Base-by-base conservation (phyloP, 257 asterid species). In the Schizonepeta tenuifolia region DNA sequence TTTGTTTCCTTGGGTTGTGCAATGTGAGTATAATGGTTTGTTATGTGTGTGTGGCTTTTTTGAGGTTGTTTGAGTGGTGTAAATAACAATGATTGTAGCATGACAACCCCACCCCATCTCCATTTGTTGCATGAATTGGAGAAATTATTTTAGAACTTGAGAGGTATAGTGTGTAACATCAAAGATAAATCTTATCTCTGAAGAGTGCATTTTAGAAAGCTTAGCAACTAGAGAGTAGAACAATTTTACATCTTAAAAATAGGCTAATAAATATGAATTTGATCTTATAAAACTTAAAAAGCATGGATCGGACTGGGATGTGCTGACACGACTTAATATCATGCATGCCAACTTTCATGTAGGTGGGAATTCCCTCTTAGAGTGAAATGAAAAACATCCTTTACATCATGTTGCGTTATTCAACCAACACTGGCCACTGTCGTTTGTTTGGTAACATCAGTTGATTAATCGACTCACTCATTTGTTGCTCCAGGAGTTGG, bases 401-500 rank as follows among this genome's bases (percentile, higher is more conserved):
- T 46, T 44, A 10, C 21, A 60, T 33, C 58, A 41, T 21, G 21
- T 69, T 18, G 43, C 36, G 26, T 20, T 5, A 54, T 65, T 13
- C 50, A 69, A 35, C 38, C 28, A 51, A 33, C 14, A 44, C 1
- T 38, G n/a, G 13, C 53, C 9, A 11, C 14, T 4, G 10, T 70
- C 59, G n/a, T 36, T 59, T 62, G 12, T 56, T 36, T 65, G 66
- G 22, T 10, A n/a, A 9, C 26, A 21, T n/a, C 60, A 31, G 65
- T 70, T 65, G 51, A 72, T 78, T 78, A 17, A 62, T 24, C 54
- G 55, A 51, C 57, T 73, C 74, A 71, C 56, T 53, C 44, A 69
- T 68, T 49, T 54, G 58, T 67, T 64, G 53, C 74, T 36, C n/a
- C 67, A 78, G 77, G 81, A 20, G 44, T 59, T 76, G 73, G 59